Evolutionary conservation across 257 asterid genomes (phyloP).

Genomic region (Przewalskia tangutica): DNA sequence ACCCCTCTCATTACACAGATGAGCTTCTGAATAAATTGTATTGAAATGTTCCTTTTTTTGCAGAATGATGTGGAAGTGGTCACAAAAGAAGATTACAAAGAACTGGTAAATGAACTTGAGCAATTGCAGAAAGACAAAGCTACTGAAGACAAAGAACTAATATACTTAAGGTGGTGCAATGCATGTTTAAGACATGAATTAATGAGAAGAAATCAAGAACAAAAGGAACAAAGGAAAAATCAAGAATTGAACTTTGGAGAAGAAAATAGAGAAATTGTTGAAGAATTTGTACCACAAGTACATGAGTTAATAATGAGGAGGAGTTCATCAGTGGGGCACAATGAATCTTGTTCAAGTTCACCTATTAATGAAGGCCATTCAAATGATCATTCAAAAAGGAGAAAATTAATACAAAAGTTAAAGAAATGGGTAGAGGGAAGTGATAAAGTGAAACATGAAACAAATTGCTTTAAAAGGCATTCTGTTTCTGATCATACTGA

Average conservation of each 20-base stretch:
- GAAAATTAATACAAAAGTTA: conserved; percentile 34
- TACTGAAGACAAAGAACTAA: conserved; percentile 24
- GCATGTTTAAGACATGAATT: conserved; percentile 45
- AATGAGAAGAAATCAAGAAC: conserved; percentile 28
- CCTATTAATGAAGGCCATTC: conserved; percentile 6
- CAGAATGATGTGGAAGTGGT: conserved; percentile 23
- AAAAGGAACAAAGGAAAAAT: conserved; percentile 10
- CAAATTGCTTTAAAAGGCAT: conserved; percentile 21
- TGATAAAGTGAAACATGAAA: conserved; percentile 24
- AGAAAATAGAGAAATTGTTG: conserved; percentile 10
- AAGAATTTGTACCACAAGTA: conserved; percentile 21
- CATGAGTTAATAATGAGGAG: conserved; percentile 12
- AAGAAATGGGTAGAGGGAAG: conserved; percentile 51
- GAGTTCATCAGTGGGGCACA: conserved; percentile 10
- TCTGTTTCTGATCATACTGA: conserved; percentile 16
- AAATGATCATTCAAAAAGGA: conserved; percentile 29
- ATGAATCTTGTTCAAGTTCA: conserved; percentile 20
- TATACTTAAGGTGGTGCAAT: conserved; percentile 40
- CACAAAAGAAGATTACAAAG: conserved; percentile 15
- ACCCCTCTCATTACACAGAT: background rate
- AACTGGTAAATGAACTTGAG: conserved; percentile 16
- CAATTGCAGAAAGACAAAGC: conserved; percentile 20
- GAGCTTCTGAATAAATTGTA: background rate
- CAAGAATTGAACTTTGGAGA: conserved; percentile 13
- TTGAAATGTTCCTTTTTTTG: background rate